Evolutionary conservation across 1,284 basidiomycete species (phyloP).

Genomic region (Mycena sp.): DNA sequence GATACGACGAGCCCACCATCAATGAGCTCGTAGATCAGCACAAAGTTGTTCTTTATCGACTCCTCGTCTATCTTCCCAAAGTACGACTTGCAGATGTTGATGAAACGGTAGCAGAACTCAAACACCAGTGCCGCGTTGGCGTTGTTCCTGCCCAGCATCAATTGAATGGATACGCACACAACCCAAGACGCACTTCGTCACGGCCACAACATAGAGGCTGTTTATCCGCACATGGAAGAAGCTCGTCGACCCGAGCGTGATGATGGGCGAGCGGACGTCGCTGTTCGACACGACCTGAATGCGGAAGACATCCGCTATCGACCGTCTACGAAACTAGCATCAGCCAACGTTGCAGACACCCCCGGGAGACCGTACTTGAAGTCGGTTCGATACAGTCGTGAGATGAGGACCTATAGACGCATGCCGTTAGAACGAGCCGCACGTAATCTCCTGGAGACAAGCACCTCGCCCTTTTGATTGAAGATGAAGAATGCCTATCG

Average conservation of each 20-base stretch:
- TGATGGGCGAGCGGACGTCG: slow-evolving; percentile 95
- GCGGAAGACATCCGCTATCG: slow-evolving; percentile 97
- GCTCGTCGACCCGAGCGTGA: slow-evolving; percentile 96
- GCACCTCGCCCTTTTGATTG: slow-evolving; percentile 96
- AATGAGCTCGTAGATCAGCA: slow-evolving; percentile 94
- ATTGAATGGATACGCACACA: too few relatives aligned
- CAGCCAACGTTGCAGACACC: neutral
- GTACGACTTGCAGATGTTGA: slow-evolving; percentile 92
- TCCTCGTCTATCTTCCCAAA: slow-evolving; percentile 99
- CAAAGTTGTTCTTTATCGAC: slow-evolving; percentile 98
- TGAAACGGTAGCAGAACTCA: slow-evolving; percentile 97
- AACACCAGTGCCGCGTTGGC: slow-evolving; percentile 98
- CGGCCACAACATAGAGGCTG: slow-evolving; percentile 94
- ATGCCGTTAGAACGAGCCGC: slow-evolving; percentile 6
- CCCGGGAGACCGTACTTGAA: slow-evolving; percentile 74
- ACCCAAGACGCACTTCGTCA: slow-evolving; percentile 90
- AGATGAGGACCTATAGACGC: slow-evolving; percentile 85
- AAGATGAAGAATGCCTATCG: slow-evolving; percentile 92
- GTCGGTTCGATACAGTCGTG: slow-evolving; percentile 91
- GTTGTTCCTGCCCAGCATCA: too few relatives aligned
- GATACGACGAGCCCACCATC: slow-evolving; percentile 71
- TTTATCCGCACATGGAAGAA: slow-evolving; percentile 98
- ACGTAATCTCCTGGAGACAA: slow-evolving; percentile 29
- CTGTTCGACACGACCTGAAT: slow-evolving; percentile 99
- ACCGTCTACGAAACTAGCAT: slow-evolving; percentile 75